Evolutionary conservation across 345 rosid genomes (phyloP), one percentile per base, ranked within the genome.

Genomic region (Aquilaria sinensis): DNA sequence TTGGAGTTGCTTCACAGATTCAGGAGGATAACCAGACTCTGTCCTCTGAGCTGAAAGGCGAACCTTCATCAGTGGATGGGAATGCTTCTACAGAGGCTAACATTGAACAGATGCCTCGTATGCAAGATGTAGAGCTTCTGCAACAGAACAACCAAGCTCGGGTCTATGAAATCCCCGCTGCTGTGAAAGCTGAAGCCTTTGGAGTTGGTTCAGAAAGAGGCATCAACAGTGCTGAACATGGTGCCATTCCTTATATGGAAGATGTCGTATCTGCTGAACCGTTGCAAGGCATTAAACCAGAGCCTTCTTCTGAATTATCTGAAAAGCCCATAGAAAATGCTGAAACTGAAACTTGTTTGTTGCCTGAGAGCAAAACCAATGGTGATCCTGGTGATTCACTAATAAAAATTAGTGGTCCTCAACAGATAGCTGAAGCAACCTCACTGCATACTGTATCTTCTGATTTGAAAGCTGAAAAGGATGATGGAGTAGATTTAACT

Each of bases 361-460:
- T 56, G 64, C 64, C 66, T 51, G 74, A 70, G 67, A 60, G 45
- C 58, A 71, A 23, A 79, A 53, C 57, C 49, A 61, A 34, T n/a
- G 67, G 52, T 67, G 77, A 56, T 74, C 57, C 29, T 61, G 72
- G 53, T 47, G 55, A 51, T 62, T 65, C 49, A 54, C 60, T 60
- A 50, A 59, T 62, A 66, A 65, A 43, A 41, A 14, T 11, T 51
- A 45, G 41, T 47, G 70, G 66, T 47, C 55, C 65, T 53, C n/a
- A 37, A 37, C 43, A 37, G 43, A 37, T 9, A 23, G 13, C 37
- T 50, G 76, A 72, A 61, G 66, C 70, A 47, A 58, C 56, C 56
- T 67, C 60, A 3, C 75, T 72, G 65, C 54, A 47, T 74, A 69
- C 76, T 14, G 74, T 65, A 70, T 63, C 78, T 73, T 60, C 81